Conservation (phyloP, 139 green algal genomes). For the Chlorella sp. region DNA sequence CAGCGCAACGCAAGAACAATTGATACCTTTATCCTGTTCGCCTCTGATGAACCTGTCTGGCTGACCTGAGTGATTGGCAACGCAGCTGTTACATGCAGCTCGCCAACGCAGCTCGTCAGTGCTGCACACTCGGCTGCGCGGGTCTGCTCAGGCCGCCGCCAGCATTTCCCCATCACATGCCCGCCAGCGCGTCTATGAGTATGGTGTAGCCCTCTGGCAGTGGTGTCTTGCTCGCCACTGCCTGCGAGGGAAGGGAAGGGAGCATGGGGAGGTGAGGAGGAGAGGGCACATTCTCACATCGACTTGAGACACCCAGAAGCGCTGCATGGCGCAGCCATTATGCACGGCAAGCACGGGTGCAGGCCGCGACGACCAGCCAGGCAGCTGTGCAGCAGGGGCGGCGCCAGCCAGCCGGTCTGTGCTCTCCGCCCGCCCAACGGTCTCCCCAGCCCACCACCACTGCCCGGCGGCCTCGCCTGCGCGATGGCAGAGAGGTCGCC, state of each 20-base stretch:
- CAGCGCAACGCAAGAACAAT: no score
- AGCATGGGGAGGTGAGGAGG: neutral
- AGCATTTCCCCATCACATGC: constrained; percentile 13
- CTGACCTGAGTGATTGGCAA: neutral
- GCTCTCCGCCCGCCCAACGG: neutral
- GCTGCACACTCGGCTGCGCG: neutral
- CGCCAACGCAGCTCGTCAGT: neutral
- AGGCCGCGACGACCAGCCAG: neutral
- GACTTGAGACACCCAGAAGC: neutral
- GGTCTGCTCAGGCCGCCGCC: neutral
- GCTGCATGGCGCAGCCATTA: neutral
- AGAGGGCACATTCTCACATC: neutral
- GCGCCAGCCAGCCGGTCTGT: neutral
- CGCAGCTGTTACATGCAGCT: neutral
- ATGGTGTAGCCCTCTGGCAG: constrained; percentile 87
- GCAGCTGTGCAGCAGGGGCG: neutral
- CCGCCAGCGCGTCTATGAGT: constrained; percentile 90
- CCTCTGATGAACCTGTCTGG: neutral
- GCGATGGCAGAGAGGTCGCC: neutral
- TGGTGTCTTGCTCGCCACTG: constrained; percentile 54
- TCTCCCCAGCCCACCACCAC: neutral
- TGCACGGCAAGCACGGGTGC: neutral
- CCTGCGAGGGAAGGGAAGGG: constrained; percentile 75
- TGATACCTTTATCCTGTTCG: neutral
- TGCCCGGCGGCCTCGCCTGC: neutral